These are phyloP conservation scores for Aquilaria malaccensis DNA, from an alignment of 345 rosid species.

Conservation along the genomic window DNA sequence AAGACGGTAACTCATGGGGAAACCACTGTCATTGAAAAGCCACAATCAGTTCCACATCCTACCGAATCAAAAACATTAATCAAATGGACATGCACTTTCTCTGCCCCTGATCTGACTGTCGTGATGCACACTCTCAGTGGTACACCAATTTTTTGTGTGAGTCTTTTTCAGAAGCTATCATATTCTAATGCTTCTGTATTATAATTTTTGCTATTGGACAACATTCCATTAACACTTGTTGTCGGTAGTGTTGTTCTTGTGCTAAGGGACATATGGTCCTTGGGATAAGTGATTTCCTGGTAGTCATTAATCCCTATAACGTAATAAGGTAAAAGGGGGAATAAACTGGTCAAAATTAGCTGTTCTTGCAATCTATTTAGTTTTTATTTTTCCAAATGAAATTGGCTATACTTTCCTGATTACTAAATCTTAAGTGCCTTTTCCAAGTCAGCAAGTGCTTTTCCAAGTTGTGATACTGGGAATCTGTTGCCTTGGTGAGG, in stretches of 20 bases:
- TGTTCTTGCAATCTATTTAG: too few species aligned
- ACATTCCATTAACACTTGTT: too few species aligned
- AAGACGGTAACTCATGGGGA: conserved; percentile 52
- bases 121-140: conserved; percentile 47
- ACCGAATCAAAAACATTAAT: conserved; percentile 40
- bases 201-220: too few species aligned
- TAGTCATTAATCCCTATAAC: background rate
- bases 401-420: too few species aligned
- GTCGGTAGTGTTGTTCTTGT: background rate
- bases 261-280: background rate
- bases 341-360: too few species aligned
- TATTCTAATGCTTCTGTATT: background rate
- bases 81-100: conserved; percentile 83
- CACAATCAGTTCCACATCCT: conserved; percentile 16
- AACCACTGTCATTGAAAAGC: conserved; percentile 25
- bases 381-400: too few species aligned
- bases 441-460: too few species aligned
- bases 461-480: too few species aligned
- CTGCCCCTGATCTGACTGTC: conserved; percentile 87
- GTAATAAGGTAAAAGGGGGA: background rate
- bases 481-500: too few species aligned
- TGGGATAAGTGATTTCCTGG: background rate
- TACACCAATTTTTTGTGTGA: conserved; percentile 71
- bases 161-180: conserved; percentile 14
- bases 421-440: too few species aligned